Conservation (phyloP, 2,329 filamentous ascomycete species). For the Teratosphaeria viscida region DNA sequence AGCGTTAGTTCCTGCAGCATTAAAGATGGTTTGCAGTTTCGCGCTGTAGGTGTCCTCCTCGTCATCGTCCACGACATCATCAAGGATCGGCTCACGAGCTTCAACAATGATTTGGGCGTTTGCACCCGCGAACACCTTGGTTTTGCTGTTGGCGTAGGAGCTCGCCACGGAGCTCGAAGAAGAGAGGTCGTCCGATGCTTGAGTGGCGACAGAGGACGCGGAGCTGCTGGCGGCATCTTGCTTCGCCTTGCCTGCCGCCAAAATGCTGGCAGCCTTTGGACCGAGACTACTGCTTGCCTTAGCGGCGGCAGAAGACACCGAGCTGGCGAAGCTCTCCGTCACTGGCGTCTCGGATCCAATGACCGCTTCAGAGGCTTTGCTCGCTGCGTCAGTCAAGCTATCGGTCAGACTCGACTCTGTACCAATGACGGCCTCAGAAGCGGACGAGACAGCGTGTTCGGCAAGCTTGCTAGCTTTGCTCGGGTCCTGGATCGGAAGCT, state of each 20-base stretch:
- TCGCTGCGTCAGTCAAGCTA: constrained; percentile 23
- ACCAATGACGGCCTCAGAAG: constrained; percentile 16
- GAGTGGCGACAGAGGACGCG: constrained; percentile 11
- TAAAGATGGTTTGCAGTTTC: constrained; percentile 42
- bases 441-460: constrained; percentile 14
- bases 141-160: constrained; percentile 9
- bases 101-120: constrained; percentile 42
- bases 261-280: constrained; percentile 24
- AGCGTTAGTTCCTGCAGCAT: constrained; percentile 43
- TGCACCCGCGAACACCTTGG: constrained; percentile 45
- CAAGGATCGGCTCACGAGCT: constrained; percentile 38
- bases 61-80: constrained; percentile 34
- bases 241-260: constrained; percentile 10
- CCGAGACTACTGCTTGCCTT: constrained; percentile 6
- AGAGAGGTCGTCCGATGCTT: neutral
- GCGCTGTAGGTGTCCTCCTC: constrained; percentile 38
- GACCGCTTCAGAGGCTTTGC: constrained; percentile 10
- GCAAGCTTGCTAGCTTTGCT: constrained; percentile 4
- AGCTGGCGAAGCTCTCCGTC: constrained; percentile 19
- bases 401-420: constrained; percentile 17
- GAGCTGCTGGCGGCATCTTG: constrained; percentile 1
- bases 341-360: constrained; percentile 15
- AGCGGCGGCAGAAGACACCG: constrained; percentile 10
- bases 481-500: neutral
- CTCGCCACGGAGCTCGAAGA: constrained; percentile 3